Evolutionary conservation across 2,329 filamentous ascomycete species (phyloP).

Genomic region (Trichoderma asperellum): DNA sequence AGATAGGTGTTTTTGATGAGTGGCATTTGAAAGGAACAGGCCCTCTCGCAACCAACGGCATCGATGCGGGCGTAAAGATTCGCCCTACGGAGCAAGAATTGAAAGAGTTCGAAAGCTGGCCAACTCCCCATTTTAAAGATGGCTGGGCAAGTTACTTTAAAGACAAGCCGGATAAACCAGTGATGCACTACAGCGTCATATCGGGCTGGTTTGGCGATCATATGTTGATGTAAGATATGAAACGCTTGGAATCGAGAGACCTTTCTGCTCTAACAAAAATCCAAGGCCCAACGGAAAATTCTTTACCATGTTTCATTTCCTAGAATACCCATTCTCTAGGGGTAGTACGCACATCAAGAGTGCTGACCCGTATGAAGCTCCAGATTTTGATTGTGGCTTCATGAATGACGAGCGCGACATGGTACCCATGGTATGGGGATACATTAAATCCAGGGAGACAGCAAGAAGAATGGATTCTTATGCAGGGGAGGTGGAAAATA

Average conservation of each 20-base stretch:
- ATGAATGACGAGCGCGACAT: slow-evolving; percentile 59
- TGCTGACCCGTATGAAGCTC: slow-evolving; percentile 44
- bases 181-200: slow-evolving; percentile 47
- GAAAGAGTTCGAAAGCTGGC: slow-evolving; percentile 47
- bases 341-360: slow-evolving; percentile 59
- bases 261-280: background rate
- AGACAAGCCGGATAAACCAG: slow-evolving; percentile 44
- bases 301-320: slow-evolving; percentile 55
- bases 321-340: slow-evolving; percentile 55
- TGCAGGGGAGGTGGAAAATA: slow-evolving; percentile 44
- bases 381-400: slow-evolving; percentile 60
- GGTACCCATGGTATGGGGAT: slow-evolving; percentile 62
- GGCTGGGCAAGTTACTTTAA: slow-evolving; percentile 56
- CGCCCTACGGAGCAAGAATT: slow-evolving; percentile 55
- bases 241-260: background rate
- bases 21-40: slow-evolving; percentile 19
- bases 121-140: slow-evolving; percentile 48
- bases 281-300: slow-evolving; percentile 46
- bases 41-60: slow-evolving; percentile 44
- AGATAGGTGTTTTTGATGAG: slow-evolving; percentile 31
- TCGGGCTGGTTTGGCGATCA: slow-evolving; percentile 25
- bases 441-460: slow-evolving; percentile 65
- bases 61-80: slow-evolving; percentile 57
- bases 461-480: slow-evolving; percentile 57
- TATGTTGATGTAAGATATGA: slow-evolving; percentile 24